phyloP scores from a whole-genome alignment of 345 rosid species.

The Acer saccharum region DNA sequence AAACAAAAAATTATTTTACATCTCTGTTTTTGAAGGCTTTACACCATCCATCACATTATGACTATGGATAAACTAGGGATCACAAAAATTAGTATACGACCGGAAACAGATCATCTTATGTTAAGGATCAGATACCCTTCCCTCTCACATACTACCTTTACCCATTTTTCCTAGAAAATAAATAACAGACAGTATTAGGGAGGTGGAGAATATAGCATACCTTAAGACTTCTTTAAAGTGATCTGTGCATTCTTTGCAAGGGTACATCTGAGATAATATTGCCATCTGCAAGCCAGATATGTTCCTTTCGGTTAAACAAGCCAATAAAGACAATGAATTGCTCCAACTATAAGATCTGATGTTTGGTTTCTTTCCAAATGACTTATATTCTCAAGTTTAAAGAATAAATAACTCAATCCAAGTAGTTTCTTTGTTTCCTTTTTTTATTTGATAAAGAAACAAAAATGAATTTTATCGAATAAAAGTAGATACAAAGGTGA shows the following conservation, averaged over 20 bases:
- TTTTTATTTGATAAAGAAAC: neutral
- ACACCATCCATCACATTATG: neutral
- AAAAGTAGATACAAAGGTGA: neutral
- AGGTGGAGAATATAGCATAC: conserved; percentile 32
- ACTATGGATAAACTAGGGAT: conserved; percentile 5
- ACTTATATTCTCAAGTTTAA: neutral
- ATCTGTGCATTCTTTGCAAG: conserved; percentile 95
- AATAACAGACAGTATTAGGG: neutral
- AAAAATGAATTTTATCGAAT: neutral
- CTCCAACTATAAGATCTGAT: neutral
- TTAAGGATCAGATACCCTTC: neutral
- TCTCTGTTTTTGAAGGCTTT: neutral
- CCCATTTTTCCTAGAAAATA: neutral
- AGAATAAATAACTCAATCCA: neutral
- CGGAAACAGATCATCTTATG: neutral
- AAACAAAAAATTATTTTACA: neutral
- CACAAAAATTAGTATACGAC: neutral
- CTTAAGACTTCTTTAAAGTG: conserved; percentile 91
- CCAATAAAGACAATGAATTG: neutral
- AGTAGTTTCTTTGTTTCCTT: neutral
- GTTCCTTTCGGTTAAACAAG: conserved; percentile 11
- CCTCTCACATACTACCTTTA: neutral
- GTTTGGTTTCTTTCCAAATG: neutral
- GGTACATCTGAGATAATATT: conserved; percentile 86
- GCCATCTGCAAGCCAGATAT: conserved; percentile 56